A percentile compares a stretch with the other conserved stretches of the same genome.
phyloP scores from a whole-genome alignment of 768 basidiomycete genomes.

The Macrolepiota fuliginosa region DNA sequence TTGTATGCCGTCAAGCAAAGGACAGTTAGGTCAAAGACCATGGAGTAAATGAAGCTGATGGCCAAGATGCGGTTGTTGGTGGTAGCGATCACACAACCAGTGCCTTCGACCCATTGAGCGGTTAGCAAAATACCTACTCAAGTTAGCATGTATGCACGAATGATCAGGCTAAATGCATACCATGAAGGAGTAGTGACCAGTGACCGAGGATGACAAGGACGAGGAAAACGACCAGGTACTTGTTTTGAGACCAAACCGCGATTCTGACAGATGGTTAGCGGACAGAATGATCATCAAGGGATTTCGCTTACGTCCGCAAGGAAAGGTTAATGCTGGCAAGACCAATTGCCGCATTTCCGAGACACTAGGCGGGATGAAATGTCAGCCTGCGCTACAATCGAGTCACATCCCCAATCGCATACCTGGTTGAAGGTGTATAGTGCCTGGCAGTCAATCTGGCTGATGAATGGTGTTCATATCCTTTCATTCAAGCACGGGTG shows the following conservation, averaged over 20 bases:
- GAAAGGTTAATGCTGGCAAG: conserved; percentile 72
- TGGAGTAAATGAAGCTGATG: conserved; percentile 69
- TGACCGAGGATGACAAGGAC: conserved; percentile 61
- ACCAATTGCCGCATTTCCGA: conserved; percentile 66
- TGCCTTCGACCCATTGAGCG: conserved; percentile 48
- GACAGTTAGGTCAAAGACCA: conserved; percentile 68
- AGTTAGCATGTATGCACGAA: background rate
- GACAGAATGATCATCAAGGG: conserved; percentile 12
- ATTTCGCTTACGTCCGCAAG: conserved; percentile 54
- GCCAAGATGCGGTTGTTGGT: conserved; percentile 62
- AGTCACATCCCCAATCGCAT: conserved; percentile 13
- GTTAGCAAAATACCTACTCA: conserved; percentile 53
- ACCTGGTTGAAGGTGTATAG: conserved; percentile 69
- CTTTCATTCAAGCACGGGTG: background rate
- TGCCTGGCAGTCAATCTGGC: conserved; percentile 60
- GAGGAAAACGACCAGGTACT: conserved; percentile 50
- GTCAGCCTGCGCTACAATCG: background rate
- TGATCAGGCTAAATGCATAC: conserved; percentile 28
- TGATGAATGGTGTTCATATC: conserved; percentile 17
- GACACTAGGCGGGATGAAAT: conserved; percentile 25
- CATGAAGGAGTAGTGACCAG: conserved; percentile 70
- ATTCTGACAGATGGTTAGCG: conserved; percentile 38
- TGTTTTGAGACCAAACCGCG: conserved; percentile 65
- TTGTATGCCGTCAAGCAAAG: conserved; percentile 61
- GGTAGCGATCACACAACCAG: conserved; percentile 55